A percentile compares a stretch with the other conserved stretches of the same genome.
Conservation (phyloP, 2,329 filamentous ascomycete genomes). For the Scolecobasidium constrictum region DNA sequence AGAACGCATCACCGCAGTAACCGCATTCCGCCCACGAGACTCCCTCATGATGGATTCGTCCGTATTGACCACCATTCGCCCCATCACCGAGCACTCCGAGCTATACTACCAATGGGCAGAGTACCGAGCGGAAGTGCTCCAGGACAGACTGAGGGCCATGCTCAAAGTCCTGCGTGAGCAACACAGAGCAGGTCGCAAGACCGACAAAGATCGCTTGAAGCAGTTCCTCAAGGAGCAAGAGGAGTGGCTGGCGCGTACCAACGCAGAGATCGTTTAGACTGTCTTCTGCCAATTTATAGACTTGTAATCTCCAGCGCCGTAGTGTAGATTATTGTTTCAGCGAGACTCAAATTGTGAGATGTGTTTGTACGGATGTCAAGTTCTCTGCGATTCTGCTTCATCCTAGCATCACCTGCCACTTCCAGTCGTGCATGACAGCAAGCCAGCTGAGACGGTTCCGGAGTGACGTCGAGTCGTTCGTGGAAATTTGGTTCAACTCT, state of each 20-base stretch:
- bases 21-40: slow-evolving; percentile 50
- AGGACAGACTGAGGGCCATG: slow-evolving; percentile 43
- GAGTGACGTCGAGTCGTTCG: background rate
- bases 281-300: too few species aligned
- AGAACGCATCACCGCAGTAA: slow-evolving; percentile 57
- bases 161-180: slow-evolving; percentile 32
- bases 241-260: slow-evolving; percentile 22
- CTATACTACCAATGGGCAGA: slow-evolving; percentile 51
- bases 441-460: background rate
- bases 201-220: slow-evolving; percentile 24
- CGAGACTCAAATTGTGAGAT: background rate
- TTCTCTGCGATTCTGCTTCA: too few species aligned
- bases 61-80: slow-evolving; percentile 48
- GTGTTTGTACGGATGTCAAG: too few species aligned
- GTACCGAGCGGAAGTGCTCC: slow-evolving; percentile 49
- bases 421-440: background rate
- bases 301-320: too few species aligned
- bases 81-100: slow-evolving; percentile 45
- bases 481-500: too few species aligned
- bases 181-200: slow-evolving; percentile 19
- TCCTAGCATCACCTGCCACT: background rate
- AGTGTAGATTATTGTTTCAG: too few species aligned
- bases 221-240: slow-evolving; percentile 22
- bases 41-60: slow-evolving; percentile 48
- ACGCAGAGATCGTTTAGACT: slow-evolving; percentile 20